Conservation (phyloP, 208 protist genomes). For the Vickermania ingenoplastis region DNA sequence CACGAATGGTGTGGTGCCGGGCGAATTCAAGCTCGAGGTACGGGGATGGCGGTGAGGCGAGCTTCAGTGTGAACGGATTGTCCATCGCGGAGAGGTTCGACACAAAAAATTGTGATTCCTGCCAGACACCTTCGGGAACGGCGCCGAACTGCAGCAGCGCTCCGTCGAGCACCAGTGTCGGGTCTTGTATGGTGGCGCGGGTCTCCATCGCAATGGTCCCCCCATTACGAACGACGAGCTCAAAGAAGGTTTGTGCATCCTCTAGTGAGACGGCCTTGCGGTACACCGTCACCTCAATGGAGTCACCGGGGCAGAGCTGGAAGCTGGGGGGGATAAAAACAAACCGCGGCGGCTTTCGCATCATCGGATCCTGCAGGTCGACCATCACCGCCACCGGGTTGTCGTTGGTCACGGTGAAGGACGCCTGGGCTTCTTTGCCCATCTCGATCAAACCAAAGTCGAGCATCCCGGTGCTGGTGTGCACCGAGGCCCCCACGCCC, state of each 20-base stretch:
- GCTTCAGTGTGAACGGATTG: conserved; percentile 54
- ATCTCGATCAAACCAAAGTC: conserved; percentile 85
- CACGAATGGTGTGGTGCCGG: conserved; percentile 28
- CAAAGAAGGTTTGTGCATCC: conserved; percentile 84
- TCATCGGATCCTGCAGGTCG: conserved; percentile 63
- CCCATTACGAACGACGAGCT: conserved; percentile 68
- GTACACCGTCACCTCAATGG: conserved; percentile 84
- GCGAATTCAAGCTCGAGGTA: conserved; percentile 48
- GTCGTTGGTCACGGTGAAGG: conserved; percentile 83
- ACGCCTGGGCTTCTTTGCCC: conserved; percentile 51
- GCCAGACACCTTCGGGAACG: conserved; percentile 65
- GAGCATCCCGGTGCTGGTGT: conserved; percentile 61
- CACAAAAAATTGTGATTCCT: conserved; percentile 42
- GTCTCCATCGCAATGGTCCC: conserved; percentile 75
- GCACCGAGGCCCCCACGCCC: conserved; percentile 66
- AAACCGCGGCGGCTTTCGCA: conserved; percentile 71
- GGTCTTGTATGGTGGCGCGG: conserved; percentile 69
- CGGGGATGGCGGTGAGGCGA: conserved; percentile 25
- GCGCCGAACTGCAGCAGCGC: conserved; percentile 59
- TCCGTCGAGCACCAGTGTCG: conserved; percentile 44
- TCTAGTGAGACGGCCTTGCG: conserved; percentile 61
- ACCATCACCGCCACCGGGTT: conserved; percentile 75
- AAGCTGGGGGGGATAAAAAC: conserved; percentile 70
- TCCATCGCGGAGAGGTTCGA: conserved; percentile 73
- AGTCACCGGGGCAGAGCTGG: conserved; percentile 61